Evolutionary conservation across 306 rosid genomes (phyloP).

Genomic region (Fagus sylvatica): DNA sequence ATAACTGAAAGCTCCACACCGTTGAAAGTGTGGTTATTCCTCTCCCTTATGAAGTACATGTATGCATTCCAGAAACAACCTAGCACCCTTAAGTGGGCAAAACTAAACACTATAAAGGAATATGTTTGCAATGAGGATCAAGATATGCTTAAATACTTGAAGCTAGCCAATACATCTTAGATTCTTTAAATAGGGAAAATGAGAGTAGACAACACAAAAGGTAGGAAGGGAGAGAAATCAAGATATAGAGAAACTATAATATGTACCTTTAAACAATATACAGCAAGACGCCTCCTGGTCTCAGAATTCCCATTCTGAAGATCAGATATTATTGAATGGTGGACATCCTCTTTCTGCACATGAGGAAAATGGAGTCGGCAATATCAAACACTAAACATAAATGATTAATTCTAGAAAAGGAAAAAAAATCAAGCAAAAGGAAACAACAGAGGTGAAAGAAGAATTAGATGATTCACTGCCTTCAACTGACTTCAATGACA

Average conservation of each 20-base stretch:
- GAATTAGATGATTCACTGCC: neutral
- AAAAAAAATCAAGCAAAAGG: constrained; percentile 24
- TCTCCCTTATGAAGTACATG: neutral
- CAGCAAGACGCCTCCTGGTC: constrained; percentile 97
- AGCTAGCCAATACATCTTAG: neutral
- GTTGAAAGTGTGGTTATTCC: too few relatives aligned
- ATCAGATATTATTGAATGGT: constrained; percentile 95
- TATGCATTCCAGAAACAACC: neutral
- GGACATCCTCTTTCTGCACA: constrained; percentile 95
- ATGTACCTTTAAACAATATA: constrained; percentile 90
- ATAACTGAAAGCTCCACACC: too few relatives aligned
- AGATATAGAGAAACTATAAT: constrained; percentile 24
- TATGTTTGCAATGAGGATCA: neutral
- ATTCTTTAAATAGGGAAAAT: neutral
- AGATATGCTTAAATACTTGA: neutral
- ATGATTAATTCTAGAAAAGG: constrained; percentile 15
- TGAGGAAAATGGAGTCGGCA: constrained; percentile 23
- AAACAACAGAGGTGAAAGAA: constrained; percentile 10
- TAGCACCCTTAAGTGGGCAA: neutral
- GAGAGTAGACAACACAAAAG: constrained; percentile 10
- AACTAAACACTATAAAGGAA: neutral
- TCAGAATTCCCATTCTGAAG: constrained; percentile 98
- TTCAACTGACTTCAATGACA: neutral
- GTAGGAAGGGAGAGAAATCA: constrained; percentile 27
- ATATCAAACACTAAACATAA: constrained; percentile 16